A percentile compares a stretch with the other conserved stretches of the same genome.
phyloP scores from a whole-genome alignment of 257 asterid species.

The Dorcoceras hygrometricum region DNA sequence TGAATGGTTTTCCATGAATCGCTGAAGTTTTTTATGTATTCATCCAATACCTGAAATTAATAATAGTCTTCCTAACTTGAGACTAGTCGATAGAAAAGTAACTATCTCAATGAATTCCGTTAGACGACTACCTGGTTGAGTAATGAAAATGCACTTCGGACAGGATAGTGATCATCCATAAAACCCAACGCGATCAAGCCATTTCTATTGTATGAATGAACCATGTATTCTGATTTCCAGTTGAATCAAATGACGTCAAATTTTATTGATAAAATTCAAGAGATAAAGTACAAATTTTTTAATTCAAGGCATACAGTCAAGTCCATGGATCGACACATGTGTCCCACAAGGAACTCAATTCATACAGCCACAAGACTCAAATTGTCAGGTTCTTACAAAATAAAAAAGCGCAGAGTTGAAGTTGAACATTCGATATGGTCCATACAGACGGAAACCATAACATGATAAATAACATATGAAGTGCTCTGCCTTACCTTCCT shows the following conservation, averaged over 20 bases:
- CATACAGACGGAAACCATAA: not conserved
- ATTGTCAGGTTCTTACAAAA: not conserved
- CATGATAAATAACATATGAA: not conserved
- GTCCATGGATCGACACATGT: not conserved
- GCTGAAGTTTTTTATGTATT: conserved; percentile 77
- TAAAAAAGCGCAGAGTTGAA: not conserved
- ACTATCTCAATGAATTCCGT: not conserved
- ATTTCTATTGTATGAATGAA: conserved; percentile 49
- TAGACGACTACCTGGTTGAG: conserved; percentile 39
- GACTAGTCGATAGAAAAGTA: not conserved
- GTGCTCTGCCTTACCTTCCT: not conserved
- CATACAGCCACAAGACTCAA: not conserved
- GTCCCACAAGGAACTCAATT: not conserved
- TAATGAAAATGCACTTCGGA: conserved; percentile 53
- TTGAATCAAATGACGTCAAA: conserved; percentile 1
- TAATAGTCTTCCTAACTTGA: not conserved
- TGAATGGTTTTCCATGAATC: conserved; percentile 75
- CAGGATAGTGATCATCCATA: conserved; percentile 58
- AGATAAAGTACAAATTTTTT: too few relatives aligned
- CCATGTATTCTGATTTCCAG: conserved; percentile 42
- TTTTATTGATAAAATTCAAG: not conserved
- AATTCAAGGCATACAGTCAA: not conserved
- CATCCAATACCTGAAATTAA: conserved; percentile 66
- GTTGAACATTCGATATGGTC: not conserved
- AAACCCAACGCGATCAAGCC: conserved; percentile 49